Conservation (phyloP, 805 yeast species). For the Yamadazyma sp. region DNA sequence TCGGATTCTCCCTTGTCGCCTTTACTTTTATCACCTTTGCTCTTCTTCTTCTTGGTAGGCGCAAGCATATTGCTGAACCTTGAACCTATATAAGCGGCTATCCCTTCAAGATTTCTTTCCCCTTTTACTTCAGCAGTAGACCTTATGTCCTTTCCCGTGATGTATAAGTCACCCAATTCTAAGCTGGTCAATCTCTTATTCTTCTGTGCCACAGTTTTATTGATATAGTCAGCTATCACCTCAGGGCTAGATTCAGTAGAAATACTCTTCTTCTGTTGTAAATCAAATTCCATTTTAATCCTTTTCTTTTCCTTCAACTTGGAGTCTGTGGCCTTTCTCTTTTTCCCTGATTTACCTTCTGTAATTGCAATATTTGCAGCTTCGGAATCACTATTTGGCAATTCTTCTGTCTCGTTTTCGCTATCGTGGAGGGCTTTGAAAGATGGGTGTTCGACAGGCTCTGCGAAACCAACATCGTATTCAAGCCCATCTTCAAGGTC, state of each 20-base stretch:
- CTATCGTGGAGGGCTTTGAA: too few relatives aligned
- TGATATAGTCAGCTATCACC: conserved; percentile 65
- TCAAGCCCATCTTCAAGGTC: conserved; percentile 79
- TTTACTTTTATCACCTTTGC: conserved; percentile 16
- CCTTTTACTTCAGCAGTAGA: conserved; percentile 58
- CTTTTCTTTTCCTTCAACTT: conserved; percentile 64
- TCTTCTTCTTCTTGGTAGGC: conserved; percentile 24
- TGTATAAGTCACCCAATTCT: conserved; percentile 67
- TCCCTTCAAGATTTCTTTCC: conserved; percentile 54
- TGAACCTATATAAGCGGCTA: conserved; percentile 52
- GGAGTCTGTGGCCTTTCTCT: conserved; percentile 26
- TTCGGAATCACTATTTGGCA: conserved; percentile 14
- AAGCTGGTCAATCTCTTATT: conserved; percentile 70
- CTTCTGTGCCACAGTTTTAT: conserved; percentile 55
- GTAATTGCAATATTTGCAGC: conserved; percentile 1
- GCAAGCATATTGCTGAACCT: conserved; percentile 51
- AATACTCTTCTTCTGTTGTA: conserved; percentile 53
- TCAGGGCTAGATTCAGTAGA: conserved; percentile 54
- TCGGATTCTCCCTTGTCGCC: conserved; percentile 23
- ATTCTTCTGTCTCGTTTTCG: conserved; percentile 21
- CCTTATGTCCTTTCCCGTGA: conserved; percentile 55
- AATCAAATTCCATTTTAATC: conserved; percentile 64
- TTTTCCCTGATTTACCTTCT: conserved; percentile 14
- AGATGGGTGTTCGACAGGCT: conserved; percentile 18
- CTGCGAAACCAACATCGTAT: conserved; percentile 47